phyloP scores from a whole-genome alignment of 371 early-diverging fungal genomes.

The Blakeslea trispora region DNA sequence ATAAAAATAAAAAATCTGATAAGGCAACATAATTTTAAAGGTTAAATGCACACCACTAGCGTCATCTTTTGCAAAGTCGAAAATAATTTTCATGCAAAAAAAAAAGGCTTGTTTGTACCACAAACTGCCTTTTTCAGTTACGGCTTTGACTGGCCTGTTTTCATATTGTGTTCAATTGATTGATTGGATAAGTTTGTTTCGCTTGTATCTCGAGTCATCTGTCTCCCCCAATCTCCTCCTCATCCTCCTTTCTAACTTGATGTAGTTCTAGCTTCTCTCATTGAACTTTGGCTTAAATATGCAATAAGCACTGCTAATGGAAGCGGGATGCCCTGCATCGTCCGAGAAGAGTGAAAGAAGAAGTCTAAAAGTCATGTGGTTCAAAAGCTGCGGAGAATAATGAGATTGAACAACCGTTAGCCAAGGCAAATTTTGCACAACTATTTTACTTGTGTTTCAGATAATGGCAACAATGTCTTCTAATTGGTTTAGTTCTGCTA shows the following conservation, averaged over 20 bases:
- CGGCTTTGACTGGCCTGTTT: slow-evolving; percentile 6
- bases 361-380: not conserved
- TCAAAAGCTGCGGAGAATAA: not conserved
- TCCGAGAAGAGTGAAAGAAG: no score
- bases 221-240: no score
- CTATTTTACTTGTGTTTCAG: slow-evolving; percentile 6
- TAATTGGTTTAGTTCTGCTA: slow-evolving; percentile 11
- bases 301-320: no score
- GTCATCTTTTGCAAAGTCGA: not conserved
- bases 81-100: not conserved
- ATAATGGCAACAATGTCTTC: slow-evolving; percentile 5
- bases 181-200: slow-evolving; percentile 7
- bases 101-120: not conserved
- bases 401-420: not conserved
- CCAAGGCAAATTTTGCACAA: not conserved
- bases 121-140: slow-evolving; percentile 5
- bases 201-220: no score
- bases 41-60: not conserved
- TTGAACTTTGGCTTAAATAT: no score
- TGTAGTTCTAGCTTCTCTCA: not conserved
- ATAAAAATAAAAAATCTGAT: not conserved
- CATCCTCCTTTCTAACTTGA: no score
- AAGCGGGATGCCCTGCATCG: no score
- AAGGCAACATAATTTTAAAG: not conserved
- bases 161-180: slow-evolving; percentile 5